phyloP scores from a whole-genome alignment of 306 rosid genomes.

The Ziziphus jujuba region DNA sequence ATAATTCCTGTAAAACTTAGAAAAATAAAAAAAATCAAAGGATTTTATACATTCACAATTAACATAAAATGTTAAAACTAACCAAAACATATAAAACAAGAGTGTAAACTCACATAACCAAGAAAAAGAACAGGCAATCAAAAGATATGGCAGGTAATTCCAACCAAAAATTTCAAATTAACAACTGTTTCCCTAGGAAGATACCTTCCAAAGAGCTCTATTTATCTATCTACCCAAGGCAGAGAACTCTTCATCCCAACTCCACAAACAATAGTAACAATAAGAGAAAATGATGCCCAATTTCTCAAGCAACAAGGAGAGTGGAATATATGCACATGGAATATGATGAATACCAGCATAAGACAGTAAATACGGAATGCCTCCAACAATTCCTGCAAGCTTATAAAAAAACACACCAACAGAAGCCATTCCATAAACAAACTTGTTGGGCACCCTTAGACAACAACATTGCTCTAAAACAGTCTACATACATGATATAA shows the following conservation, averaged over 20 bases:
- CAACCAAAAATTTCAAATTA: too few species aligned
- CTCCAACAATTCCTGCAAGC: not conserved
- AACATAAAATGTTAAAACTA: not conserved
- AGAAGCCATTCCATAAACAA: not conserved
- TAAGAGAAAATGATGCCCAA: too few species aligned
- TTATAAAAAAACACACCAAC: not conserved
- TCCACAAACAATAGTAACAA: not conserved
- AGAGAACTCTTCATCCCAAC: not conserved
- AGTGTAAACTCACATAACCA: not conserved
- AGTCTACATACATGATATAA: not conserved
- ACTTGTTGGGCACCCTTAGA: not conserved
- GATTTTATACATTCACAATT: not conserved
- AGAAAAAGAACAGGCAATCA: not conserved
- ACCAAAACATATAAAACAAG: not conserved
- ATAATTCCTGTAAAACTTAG: slow-evolving; percentile 57
- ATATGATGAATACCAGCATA: not conserved
- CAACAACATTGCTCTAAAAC: not conserved
- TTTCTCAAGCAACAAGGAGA: too few species aligned
- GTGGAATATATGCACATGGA: too few species aligned
- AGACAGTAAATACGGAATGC: not conserved
- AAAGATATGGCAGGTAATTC: not conserved
- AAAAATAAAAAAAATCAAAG: slow-evolving; percentile 26
- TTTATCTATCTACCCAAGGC: not conserved
- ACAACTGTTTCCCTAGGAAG: too few species aligned
- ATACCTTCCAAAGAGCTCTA: not conserved